Base-by-base conservation (phyloP, 768 basidiomycete species). In the Agaricus bisporus region DNA sequence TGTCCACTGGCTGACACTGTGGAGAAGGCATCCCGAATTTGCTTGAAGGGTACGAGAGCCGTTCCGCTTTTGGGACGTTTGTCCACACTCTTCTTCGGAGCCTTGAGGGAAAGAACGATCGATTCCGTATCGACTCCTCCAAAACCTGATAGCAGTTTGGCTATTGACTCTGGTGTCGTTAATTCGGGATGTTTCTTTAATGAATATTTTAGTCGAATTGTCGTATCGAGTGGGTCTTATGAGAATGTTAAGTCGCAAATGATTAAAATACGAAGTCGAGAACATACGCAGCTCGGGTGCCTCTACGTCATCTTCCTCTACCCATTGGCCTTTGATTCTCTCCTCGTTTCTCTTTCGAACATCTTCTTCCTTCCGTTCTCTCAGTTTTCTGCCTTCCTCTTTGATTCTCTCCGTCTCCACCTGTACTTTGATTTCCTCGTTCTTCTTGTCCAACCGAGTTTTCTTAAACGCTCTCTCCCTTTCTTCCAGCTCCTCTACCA, bases 401-500 rank as follows among this genome's bases (percentile, higher is more conserved):
- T 85, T 88, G 48, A 92, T 82, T 38, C 73, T 75, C 63, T 88
- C 88, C 2, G 82, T 83, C 63, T 87, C 82, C 6, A 78, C 72
- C 69, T 77, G 78, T 49, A 73, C 67, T 42, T 70, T 73, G 3
- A 68, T 70, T 62, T 81, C 79, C 57, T 84, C 79, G 57, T 79
- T 74, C 56, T 80, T 75, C 58, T 81, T 80, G n/a, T 83, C 86
- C 48, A 76, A 59, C 48, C 77, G 77, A 1, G 81, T 73, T 63
- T 86, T 88, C 73, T 91, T 92, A 68, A 85, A 82, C 17, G 78
- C 86, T 8, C 80, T 76, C 59, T 93, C 91, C 32, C 86, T 75
- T 60, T 82, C 84, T 64, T 93, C 91, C 12, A 92, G 75, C 61
- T 91, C 90, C 29, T 86, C 83, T 18, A 89, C 76, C 57, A 93